phyloP scores from a whole-genome alignment of 2,329 filamentous ascomycete genomes.

The Ascochyta koolunga region DNA sequence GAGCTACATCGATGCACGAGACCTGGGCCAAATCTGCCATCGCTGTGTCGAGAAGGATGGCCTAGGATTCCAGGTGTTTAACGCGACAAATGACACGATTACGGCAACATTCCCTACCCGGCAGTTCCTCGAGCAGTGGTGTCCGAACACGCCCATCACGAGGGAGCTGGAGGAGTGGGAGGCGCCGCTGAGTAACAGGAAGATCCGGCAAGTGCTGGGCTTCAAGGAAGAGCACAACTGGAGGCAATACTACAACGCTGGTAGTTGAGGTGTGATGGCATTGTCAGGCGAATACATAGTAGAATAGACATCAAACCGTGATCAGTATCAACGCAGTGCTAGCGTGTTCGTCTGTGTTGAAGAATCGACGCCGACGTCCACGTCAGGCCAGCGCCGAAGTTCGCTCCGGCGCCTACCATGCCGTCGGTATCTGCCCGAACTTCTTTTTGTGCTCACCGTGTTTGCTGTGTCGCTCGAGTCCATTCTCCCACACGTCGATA shows the following conservation, averaged over 20 bases:
- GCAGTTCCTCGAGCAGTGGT: constrained; percentile 58
- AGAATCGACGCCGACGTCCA: background rate
- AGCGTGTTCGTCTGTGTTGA: background rate
- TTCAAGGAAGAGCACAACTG: constrained; percentile 66
- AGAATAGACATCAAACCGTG: too few species aligned
- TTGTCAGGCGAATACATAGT: too few species aligned
- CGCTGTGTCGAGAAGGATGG: constrained; percentile 59
- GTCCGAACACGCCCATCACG: constrained; percentile 59
- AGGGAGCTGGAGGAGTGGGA: constrained; percentile 64
- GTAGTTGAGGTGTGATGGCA: constrained; percentile 5
- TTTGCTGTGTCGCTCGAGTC: constrained; percentile 4
- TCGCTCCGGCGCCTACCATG: background rate
- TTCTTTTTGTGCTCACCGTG: constrained; percentile 9
- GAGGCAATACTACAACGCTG: constrained; percentile 56
- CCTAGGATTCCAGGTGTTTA: constrained; percentile 68
- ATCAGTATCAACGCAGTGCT: too few species aligned
- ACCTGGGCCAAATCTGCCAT: constrained; percentile 67
- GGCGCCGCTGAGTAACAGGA: constrained; percentile 65
- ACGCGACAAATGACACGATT: constrained; percentile 67
- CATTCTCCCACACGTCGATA: constrained; percentile 4
- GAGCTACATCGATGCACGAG: constrained; percentile 67
- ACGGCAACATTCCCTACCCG: constrained; percentile 60
- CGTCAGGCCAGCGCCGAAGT: background rate
- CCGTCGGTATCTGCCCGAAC: background rate
- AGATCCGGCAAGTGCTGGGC: constrained; percentile 64